A percentile compares a stretch with the other conserved stretches of the same genome.
These are phyloP conservation scores for Cladorrhinum samala DNA, from an alignment of 495 filamentous ascomycete species.

Conservation along the genomic window DNA sequence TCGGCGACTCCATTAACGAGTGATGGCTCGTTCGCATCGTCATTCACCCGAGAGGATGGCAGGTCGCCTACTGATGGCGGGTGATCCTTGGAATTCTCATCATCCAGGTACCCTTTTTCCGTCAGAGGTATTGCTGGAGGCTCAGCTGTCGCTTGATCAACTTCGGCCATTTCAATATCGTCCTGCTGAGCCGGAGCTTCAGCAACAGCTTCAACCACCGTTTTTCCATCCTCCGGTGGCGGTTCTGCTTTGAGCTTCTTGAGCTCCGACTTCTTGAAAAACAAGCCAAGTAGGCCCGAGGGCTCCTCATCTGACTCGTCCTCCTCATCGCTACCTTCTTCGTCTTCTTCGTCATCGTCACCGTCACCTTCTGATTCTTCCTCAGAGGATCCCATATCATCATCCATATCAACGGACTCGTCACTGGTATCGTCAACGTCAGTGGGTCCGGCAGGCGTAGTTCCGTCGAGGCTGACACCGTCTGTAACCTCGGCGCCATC, in stretches of 20 bases:
- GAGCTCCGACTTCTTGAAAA: conserved; percentile 44
- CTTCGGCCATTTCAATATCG: conserved; percentile 31
- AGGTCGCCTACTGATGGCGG: too few relatives aligned
- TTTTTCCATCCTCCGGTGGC: conserved; percentile 2
- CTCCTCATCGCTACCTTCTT: conserved; percentile 39
- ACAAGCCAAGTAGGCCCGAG: conserved; percentile 62
- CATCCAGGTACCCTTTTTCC: neutral
- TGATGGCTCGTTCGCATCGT: neutral
- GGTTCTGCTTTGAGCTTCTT: conserved; percentile 35
- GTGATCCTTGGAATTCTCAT: neutral
- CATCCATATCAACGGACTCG: conserved; percentile 84
- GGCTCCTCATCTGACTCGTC: conserved; percentile 49
- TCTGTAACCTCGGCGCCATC: conserved; percentile 14
- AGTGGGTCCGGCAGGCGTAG: conserved; percentile 16
- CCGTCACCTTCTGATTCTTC: conserved; percentile 41
- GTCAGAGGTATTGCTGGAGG: neutral
- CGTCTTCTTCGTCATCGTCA: conserved; percentile 34
- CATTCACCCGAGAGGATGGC: neutral
- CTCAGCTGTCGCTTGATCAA: conserved; percentile 13
- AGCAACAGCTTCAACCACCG: conserved; percentile 15
- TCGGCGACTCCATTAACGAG: neutral
- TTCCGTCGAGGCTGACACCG: conserved; percentile 19
- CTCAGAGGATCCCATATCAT: conserved; percentile 68
- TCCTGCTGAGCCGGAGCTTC: conserved; percentile 12
- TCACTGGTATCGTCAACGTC: conserved; percentile 62